Evolutionary conservation across 768 basidiomycete species (phyloP).

Genomic region (Fomitopsis serialis): DNA sequence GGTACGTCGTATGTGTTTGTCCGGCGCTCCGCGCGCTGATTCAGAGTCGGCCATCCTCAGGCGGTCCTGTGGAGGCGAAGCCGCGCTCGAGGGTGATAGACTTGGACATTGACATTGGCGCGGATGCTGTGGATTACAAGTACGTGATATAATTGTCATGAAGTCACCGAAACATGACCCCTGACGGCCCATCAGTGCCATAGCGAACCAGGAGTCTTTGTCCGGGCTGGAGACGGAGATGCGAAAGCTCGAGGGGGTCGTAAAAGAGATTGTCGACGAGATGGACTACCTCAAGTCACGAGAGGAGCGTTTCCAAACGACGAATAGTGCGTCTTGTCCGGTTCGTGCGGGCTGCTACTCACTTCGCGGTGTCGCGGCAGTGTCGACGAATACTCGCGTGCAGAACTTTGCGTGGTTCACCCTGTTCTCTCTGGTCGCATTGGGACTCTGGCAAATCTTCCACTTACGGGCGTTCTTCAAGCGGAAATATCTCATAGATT

Average conservation of each 20-base stretch:
- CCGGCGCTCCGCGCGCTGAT: background rate
- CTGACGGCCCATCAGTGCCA: conserved; percentile 55
- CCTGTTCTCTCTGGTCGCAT: conserved; percentile 64
- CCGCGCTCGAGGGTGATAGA: conserved; percentile 71
- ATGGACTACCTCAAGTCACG: conserved; percentile 84
- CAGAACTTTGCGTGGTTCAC: conserved; percentile 93
- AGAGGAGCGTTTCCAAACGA: conserved; percentile 83
- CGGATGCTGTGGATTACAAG: conserved; percentile 99
- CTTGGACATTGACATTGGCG: conserved; percentile 95
- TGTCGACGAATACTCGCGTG: conserved; percentile 87
- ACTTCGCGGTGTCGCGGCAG: conserved; percentile 33
- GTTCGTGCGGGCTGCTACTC: background rate
- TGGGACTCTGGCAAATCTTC: conserved; percentile 93
- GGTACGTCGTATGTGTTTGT: background rate
- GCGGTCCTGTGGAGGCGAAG: conserved; percentile 39
- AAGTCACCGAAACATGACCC: no score
- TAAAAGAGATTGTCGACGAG: conserved; percentile 93
- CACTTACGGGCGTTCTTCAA: conserved; percentile 96
- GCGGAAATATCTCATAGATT: conserved; percentile 88
- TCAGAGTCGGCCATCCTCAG: conserved; percentile 16
- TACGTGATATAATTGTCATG: no score
- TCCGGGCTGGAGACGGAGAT: conserved; percentile 97
- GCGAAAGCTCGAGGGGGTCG: conserved; percentile 93
- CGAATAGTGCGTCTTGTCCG: conserved; percentile 62
- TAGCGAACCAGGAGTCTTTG: conserved; percentile 96